Evolutionary conservation across 1,284 basidiomycete genomes (phyloP), one percentile per base, ranked within the genome.

Genomic region (Mycena citricolor): DNA sequence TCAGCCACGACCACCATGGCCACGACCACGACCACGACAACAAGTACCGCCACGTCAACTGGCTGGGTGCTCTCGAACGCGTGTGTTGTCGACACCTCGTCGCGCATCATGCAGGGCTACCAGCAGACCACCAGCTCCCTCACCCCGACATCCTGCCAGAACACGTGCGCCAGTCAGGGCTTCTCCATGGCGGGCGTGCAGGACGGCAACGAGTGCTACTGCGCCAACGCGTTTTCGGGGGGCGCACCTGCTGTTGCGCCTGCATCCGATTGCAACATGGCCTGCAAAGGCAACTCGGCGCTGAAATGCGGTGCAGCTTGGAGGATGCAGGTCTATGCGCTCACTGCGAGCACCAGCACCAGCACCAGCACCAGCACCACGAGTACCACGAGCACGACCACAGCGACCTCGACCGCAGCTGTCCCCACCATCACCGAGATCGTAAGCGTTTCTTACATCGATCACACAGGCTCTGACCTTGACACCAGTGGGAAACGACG

Each of bases 401-500:
- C n/a, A n/a, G n/a, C n/a, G n/a, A n/a, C n/a, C n/a, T n/a, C n/a
- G n/a, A n/a, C n/a, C n/a, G n/a, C n/a, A n/a, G n/a, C n/a, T n/a
- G n/a, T n/a, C n/a, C n/a, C n/a, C n/a, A n/a, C n/a, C n/a, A n/a
- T 45, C 7, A 12, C 8, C 19, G 43, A 45, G 11, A 6, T 45
- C 10, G 42, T 44, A 38, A 8, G 28, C 14, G 11, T 16, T 28
- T 14, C 12, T 19, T 32, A 17, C 4, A 20, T 32, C 16, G n/a
- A 10, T 2, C 13, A 14, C 20, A 8, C 16, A 14, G 21, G 24
- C 4, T 38, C 13, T 32, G n/a, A 32, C 20, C 11, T 16, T 12
- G 3, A 11, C 20, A 13, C 13, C 46, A 70, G 70, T 71, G 66
- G 64, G 62, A 69, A 55, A 71, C 70, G 10, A 70, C 69, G 4